These are phyloP conservation scores for Passalora sequoiae DNA, from an alignment of 2,329 filamentous ascomycete genomes.

Conservation along the genomic window DNA sequence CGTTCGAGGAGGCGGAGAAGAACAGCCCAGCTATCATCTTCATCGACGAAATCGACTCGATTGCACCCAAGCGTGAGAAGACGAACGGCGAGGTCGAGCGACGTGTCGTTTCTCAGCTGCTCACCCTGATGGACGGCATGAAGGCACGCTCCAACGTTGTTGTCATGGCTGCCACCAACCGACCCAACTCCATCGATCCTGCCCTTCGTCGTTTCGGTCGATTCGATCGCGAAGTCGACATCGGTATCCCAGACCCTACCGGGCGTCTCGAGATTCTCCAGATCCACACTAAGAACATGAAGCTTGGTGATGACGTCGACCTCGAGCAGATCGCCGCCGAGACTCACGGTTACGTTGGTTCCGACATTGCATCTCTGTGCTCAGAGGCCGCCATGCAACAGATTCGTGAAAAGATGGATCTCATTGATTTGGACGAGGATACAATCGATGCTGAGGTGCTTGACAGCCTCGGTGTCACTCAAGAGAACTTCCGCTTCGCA, in stretches of 20 bases:
- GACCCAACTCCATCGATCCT: constrained; percentile 97
- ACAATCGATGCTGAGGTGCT: constrained; percentile 98
- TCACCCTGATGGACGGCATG: constrained; percentile 99
- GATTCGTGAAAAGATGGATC: constrained; percentile 99
- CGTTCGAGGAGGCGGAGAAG: constrained; percentile 99
- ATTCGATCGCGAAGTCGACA: constrained; percentile 98
- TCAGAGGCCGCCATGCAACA: constrained; percentile 99
- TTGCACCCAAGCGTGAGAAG: constrained; percentile 99
- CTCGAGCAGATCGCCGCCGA: constrained; percentile 94
- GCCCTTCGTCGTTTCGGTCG: constrained; percentile 96
- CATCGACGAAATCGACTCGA: constrained; percentile 99
- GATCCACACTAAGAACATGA: constrained; percentile 99
- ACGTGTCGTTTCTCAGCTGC: constrained; percentile 93
- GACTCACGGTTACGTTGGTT: constrained; percentile 98
- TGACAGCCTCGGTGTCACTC: constrained; percentile 95
- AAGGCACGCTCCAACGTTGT: constrained; percentile 98
- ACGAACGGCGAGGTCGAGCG: constrained; percentile 98
- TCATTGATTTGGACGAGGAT: constrained; percentile 97
- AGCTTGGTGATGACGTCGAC: constrained; percentile 93
- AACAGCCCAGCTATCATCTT: constrained; percentile 99
- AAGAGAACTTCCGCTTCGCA: constrained; percentile 99
- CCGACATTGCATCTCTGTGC: constrained; percentile 95
- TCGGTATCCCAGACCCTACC: constrained; percentile 95
- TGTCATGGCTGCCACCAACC: constrained; percentile 98
- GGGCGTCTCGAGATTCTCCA: constrained; percentile 97